These are phyloP conservation scores for Laetiporus sulphureus DNA, from an alignment of 1,284 basidiomycete species.

Conservation along the genomic window DNA sequence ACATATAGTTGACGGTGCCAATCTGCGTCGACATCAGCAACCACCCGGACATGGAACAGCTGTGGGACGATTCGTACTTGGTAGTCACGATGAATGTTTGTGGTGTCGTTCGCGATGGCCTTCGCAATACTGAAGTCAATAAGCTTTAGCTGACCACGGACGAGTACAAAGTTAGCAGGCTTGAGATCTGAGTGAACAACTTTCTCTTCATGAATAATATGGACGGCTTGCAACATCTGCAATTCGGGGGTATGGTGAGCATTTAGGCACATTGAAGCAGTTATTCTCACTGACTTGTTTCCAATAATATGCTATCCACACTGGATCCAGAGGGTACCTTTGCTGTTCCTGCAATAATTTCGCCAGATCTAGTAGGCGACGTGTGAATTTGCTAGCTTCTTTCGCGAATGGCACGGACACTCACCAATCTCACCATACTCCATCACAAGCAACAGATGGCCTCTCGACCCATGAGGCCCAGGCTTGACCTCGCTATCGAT, in stretches of 20 bases:
- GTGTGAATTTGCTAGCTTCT: too few relatives aligned
- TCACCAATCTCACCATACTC: conserved; percentile 83
- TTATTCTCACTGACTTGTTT: conserved; percentile 82
- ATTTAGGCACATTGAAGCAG: too few relatives aligned
- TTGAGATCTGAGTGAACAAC: conserved; percentile 96
- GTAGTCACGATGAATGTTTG: conserved; percentile 92
- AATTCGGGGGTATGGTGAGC: too few relatives aligned
- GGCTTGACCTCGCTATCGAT: conserved; percentile 79
- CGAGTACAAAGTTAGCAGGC: conserved; percentile 94
- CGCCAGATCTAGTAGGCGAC: conserved; percentile 82
- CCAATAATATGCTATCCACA: conserved; percentile 93
- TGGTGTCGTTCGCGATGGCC: conserved; percentile 94
- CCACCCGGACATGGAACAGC: too few relatives aligned
- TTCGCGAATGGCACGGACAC: conserved; percentile 9
- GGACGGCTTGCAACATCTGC: conserved; percentile 95
- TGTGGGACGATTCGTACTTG: conserved; percentile 71
- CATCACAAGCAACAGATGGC: conserved; percentile 79
- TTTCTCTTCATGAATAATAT: conserved; percentile 93
- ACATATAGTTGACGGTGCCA: conserved; percentile 95
- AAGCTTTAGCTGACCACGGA: conserved; percentile 87
- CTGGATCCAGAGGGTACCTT: conserved; percentile 79
- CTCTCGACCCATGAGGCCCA: conserved; percentile 57
- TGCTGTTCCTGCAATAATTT: conserved; percentile 76
- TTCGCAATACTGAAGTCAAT: conserved; percentile 98
- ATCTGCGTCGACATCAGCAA: conserved; percentile 63